Base-by-base conservation (phyloP, 2,329 filamentous ascomycete species). In the Epichloe hybrida region DNA sequence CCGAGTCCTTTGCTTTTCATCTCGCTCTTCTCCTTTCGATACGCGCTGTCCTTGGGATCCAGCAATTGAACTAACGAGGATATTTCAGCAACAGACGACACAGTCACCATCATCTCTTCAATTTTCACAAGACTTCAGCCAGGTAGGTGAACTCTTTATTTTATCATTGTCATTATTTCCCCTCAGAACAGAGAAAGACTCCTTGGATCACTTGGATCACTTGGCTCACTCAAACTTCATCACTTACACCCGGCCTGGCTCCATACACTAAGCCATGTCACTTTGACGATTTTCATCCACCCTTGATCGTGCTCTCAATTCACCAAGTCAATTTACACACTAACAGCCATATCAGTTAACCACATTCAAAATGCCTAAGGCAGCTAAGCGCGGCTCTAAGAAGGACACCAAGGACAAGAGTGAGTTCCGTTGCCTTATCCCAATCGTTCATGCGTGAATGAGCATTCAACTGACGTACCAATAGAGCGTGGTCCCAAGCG, bases 401-500 rank as follows among this genome's bases (percentile, higher is more conserved):
- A 71, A 69, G 53, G 71, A 73, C 65, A 78, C 76, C 55, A 61
- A 58, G 64, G 80, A 80, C 76, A 81, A 81, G 75, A 76, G 76
- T 79, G 66, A 61, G 74, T 67, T n/a, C 4, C 12, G 11, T 23
- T 36, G 49, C 21, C 5, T 42, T 20, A 2, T 38, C 13, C 13
- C 38, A 12, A 41, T 15, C 12, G 31, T 13, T 11, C 27, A 21
- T 42, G 31, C 34, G 35, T 39, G 42, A 48, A 52, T 27, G 52
- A 4, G 46, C 55, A 11, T 20, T 15, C 8, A 63, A 95, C 43
- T 53, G 11, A 53, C 48, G 7, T 13, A 0, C n/a, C 6, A n/a
- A 9, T 15, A 53, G 52, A 53, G 52, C 52, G 52, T 37, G 91
- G 90, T 54, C 93, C 93, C 70, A 98, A 97, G 89, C 89, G 93